A percentile compares a stretch with the other conserved stretches of the same genome.
phyloP scores from a whole-genome alignment of 2,329 filamentous ascomycete species.

The Acrocalymma vagum region DNA sequence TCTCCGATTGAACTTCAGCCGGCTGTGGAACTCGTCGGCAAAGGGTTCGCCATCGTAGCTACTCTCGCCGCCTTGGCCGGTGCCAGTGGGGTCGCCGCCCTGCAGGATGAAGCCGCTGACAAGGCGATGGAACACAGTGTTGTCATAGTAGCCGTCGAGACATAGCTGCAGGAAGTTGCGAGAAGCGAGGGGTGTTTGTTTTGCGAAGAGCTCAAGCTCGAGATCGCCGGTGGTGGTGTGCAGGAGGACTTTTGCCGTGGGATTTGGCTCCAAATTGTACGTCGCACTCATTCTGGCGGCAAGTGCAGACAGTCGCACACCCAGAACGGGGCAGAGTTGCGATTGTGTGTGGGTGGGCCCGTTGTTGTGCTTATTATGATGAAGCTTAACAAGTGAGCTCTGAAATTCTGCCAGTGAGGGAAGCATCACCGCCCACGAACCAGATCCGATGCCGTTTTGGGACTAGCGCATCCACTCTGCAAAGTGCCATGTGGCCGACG shows the following conservation, averaged over 20 bases:
- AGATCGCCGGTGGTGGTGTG: conserved; percentile 91
- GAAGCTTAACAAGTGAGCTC: too few relatives aligned
- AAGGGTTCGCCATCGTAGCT: conserved; percentile 88
- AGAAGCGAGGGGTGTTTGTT: conserved; percentile 88
- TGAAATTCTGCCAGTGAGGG: conserved; percentile 29
- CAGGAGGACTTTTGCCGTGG: conserved; percentile 89
- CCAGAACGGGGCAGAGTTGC: conserved; percentile 7
- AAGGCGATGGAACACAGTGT: conserved; percentile 92
- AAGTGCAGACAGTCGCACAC: too few relatives aligned
- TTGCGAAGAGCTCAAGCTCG: conserved; percentile 91
- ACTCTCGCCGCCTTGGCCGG: conserved; percentile 88
- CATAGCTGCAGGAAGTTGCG: conserved; percentile 97
- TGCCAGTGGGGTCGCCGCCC: conserved; percentile 92
- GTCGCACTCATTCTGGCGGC: conserved; percentile 76
- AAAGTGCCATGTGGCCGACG: conserved; percentile 23
- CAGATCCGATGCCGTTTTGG: conserved; percentile 9
- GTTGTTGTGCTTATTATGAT: conserved; percentile 8
- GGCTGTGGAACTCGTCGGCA: conserved; percentile 89
- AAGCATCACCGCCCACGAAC: conserved; percentile 21
- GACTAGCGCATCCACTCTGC: conserved; percentile 8
- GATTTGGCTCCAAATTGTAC: conserved; percentile 94
- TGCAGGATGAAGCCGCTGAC: conserved; percentile 93
- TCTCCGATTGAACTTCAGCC: conserved; percentile 90
- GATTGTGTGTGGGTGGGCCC: conserved; percentile 10
- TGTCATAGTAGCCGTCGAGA: conserved; percentile 93